These are phyloP conservation scores for Lactarius sp. DNA, from an alignment of 768 basidiomycete species.

Conservation along the genomic window DNA sequence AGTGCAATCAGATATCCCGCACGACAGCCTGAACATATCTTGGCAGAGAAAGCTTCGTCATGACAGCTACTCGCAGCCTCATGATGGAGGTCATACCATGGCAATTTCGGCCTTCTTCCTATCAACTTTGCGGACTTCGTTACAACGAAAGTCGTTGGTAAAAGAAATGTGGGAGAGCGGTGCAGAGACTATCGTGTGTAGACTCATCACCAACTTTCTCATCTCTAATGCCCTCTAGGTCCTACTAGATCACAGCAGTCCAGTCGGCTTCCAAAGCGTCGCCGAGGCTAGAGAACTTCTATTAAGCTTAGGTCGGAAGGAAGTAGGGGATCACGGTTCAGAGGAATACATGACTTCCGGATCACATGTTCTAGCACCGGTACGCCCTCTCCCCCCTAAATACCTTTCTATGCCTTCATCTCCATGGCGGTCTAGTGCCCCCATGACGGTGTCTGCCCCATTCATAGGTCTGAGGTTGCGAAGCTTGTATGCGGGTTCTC, in stretches of 20 bases:
- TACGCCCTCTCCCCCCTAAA: slow-evolving; percentile 38
- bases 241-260: slow-evolving; percentile 79
- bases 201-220: not conserved
- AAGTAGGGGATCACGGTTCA: slow-evolving; percentile 44
- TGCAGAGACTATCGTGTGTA: slow-evolving; percentile 69
- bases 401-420: slow-evolving; percentile 2
- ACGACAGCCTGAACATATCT: slow-evolving; percentile 41
- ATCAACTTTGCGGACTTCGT: slow-evolving; percentile 58
- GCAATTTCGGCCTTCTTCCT: slow-evolving; percentile 86
- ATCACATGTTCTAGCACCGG: slow-evolving; percentile 85
- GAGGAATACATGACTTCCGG: slow-evolving; percentile 42
- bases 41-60: slow-evolving; percentile 59
- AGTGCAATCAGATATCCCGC: slow-evolving; percentile 40
- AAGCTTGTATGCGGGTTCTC: slow-evolving; percentile 73
- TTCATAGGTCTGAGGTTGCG: slow-evolving; percentile 51
- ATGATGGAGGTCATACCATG: slow-evolving; percentile 48
- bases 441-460: slow-evolving; percentile 81
- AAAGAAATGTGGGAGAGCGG: slow-evolving; percentile 91
- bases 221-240: slow-evolving; percentile 41
- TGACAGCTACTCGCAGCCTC: slow-evolving; percentile 38
- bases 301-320: slow-evolving; percentile 56
- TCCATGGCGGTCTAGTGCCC: slow-evolving; percentile 59
- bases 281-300: slow-evolving; percentile 75
- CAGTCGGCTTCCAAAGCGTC: slow-evolving; percentile 69
- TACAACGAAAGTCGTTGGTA: slow-evolving; percentile 60